These are phyloP conservation scores for Pichia membranifaciens DNA, from an alignment of 805 yeast genomes.

Conservation along the genomic window DNA sequence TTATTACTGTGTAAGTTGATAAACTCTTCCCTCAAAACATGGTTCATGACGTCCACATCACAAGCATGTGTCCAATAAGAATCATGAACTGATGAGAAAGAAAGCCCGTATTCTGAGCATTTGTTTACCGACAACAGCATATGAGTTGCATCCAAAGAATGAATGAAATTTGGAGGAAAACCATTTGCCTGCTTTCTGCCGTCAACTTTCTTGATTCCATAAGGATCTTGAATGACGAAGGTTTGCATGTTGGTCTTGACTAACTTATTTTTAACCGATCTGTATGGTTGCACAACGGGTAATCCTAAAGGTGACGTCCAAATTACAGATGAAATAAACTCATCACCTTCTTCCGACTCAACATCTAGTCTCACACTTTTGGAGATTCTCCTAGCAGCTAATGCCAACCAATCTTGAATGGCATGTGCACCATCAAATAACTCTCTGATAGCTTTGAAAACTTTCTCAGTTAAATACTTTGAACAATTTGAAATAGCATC, in stretches of 20 bases:
- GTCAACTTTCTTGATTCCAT: constrained; percentile 73
- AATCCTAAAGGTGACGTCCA: constrained; percentile 97
- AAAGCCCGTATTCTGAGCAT: constrained; percentile 58
- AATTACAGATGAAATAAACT: constrained; percentile 78
- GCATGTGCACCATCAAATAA: constrained; percentile 87
- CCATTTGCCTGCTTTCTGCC: constrained; percentile 87
- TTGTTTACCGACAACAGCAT: constrained; percentile 85
- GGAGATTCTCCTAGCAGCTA: constrained; percentile 74
- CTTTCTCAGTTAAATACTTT: constrained; percentile 67
- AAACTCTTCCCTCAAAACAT: constrained; percentile 67
- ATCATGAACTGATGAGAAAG: constrained; percentile 94
- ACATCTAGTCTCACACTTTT: constrained; percentile 69
- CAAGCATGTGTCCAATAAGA: constrained; percentile 97
- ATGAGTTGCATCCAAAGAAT: constrained; percentile 94
- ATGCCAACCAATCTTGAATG: constrained; percentile 95
- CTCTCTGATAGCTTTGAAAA: constrained; percentile 77
- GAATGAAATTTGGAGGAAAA: constrained; percentile 92
- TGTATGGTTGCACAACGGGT: constrained; percentile 96
- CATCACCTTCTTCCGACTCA: constrained; percentile 49
- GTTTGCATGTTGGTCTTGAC: constrained; percentile 83
- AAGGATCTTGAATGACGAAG: constrained; percentile 85
- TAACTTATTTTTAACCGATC: constrained; percentile 58
- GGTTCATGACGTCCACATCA: constrained; percentile 70
- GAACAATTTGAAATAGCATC: constrained; percentile 35
- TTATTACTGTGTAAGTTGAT: constrained; percentile 71